These are phyloP conservation scores for Phaeosphaeria sp. DNA, from an alignment of 2,329 filamentous ascomycete genomes.

Conservation along the genomic window DNA sequence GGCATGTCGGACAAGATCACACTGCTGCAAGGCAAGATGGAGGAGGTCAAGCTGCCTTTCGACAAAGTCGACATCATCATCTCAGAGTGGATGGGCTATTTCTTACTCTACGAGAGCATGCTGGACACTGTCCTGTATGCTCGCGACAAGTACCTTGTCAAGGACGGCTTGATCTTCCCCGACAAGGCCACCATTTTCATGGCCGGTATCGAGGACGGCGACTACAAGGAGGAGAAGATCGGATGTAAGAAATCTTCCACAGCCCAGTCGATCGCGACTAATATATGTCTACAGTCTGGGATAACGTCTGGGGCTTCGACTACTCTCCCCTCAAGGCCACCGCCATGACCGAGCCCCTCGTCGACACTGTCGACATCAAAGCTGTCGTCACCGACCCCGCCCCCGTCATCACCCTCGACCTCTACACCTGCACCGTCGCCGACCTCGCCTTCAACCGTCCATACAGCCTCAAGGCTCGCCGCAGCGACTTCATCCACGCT, in stretches of 20 bases:
- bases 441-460: slow-evolving; percentile 85
- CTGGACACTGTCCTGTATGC: slow-evolving; percentile 97
- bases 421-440: slow-evolving; percentile 84
- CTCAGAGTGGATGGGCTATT: slow-evolving; percentile 99
- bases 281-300: slow-evolving; percentile 75
- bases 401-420: slow-evolving; percentile 83
- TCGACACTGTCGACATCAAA: slow-evolving; percentile 97
- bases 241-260: slow-evolving; percentile 69
- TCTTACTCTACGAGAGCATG: slow-evolving; percentile 98
- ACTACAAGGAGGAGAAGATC: slow-evolving; percentile 99
- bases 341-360: slow-evolving; percentile 91
- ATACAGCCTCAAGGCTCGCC: slow-evolving; percentile 77
- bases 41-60: slow-evolving; percentile 92
- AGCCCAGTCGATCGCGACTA: background rate
- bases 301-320: slow-evolving; percentile 98
- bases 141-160: slow-evolving; percentile 86
- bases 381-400: slow-evolving; percentile 93
- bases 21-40: slow-evolving; percentile 98
- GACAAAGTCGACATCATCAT: slow-evolving; percentile 99
- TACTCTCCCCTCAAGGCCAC: slow-evolving; percentile 93
- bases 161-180: slow-evolving; percentile 93
- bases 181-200: slow-evolving; percentile 98
- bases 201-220: slow-evolving; percentile 96
- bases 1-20: slow-evolving; percentile 96
- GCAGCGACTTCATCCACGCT: slow-evolving; percentile 95